Evolutionary conservation across 169 alveolate genomes (phyloP).

Genomic region (Cyclospora cayetanensis): DNA sequence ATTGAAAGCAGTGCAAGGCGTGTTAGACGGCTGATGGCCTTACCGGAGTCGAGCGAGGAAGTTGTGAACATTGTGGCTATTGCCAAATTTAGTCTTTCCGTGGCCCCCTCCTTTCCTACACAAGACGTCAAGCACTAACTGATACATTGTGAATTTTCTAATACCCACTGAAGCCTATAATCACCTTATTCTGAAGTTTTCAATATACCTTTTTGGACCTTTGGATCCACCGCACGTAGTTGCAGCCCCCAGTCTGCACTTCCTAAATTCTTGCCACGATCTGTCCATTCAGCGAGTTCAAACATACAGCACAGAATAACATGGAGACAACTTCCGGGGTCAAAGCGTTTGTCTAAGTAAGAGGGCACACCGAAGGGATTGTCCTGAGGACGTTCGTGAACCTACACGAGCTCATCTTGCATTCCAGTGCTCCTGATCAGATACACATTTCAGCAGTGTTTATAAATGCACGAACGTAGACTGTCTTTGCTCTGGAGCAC

Average conservation of each 20-base stretch:
- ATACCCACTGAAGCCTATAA: too few species aligned
- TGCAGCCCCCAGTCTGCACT: constrained; percentile 56
- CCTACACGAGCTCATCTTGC: constrained; percentile 61
- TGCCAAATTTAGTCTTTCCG: constrained; percentile 36
- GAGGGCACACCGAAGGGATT: too few species aligned
- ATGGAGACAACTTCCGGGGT: too few species aligned
- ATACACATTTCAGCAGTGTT: neutral
- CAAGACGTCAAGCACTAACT: too few species aligned
- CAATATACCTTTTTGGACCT: constrained; percentile 18
- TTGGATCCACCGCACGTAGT: neutral
- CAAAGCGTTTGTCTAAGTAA: too few species aligned
- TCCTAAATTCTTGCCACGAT: neutral
- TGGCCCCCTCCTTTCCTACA: constrained; percentile 20
- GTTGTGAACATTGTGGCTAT: constrained; percentile 32
- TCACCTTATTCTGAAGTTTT: too few species aligned
- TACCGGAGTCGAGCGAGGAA: constrained; percentile 16
- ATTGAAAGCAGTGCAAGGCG: neutral
- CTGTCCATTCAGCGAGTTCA: too few species aligned
- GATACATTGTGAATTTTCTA: too few species aligned
- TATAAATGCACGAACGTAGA: too few species aligned
- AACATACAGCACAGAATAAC: too few species aligned
- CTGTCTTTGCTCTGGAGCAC: too few species aligned
- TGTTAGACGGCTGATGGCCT: neutral
- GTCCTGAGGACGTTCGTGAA: too few species aligned
- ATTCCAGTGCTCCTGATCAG: constrained; percentile 44